phyloP scores from a whole-genome alignment of 805 yeast species.

The Candida silvicultrix region DNA sequence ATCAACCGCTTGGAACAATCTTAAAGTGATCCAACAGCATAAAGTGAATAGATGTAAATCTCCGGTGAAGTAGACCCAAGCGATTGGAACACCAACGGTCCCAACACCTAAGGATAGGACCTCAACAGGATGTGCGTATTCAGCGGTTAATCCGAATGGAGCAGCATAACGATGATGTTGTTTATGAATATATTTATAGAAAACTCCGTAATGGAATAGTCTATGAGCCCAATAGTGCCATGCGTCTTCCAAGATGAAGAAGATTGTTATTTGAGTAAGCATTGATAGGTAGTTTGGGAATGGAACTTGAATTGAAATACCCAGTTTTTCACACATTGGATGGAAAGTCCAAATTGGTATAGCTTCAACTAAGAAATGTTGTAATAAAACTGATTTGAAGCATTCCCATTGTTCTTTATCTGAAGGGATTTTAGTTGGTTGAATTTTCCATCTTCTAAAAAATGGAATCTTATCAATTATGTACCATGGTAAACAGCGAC shows the following conservation, averaged over 20 bases:
- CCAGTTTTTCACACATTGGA: slow-evolving; percentile 78
- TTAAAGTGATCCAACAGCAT: slow-evolving; percentile 77
- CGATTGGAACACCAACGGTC: slow-evolving; percentile 90
- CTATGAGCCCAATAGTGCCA: slow-evolving; percentile 99
- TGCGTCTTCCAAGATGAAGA: slow-evolving; percentile 84
- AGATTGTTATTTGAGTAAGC: slow-evolving; percentile 59
- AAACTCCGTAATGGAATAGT: slow-evolving; percentile 77
- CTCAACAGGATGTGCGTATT: slow-evolving; percentile 97
- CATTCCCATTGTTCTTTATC: slow-evolving; percentile 90
- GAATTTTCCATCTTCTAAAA: slow-evolving; percentile 84
- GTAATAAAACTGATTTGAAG: slow-evolving; percentile 71
- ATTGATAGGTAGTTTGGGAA: slow-evolving; percentile 66
- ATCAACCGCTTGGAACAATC: slow-evolving; percentile 95
- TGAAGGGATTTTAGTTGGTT: slow-evolving; percentile 76
- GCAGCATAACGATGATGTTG: slow-evolving; percentile 98
- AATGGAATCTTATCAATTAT: slow-evolving; percentile 80
- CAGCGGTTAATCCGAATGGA: slow-evolving; percentile 96
- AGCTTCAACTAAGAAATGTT: slow-evolving; percentile 91
- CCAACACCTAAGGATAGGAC: slow-evolving; percentile 89
- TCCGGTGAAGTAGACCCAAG: slow-evolving; percentile 71
- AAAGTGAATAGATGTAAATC: slow-evolving; percentile 83
- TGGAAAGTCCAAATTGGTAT: slow-evolving; percentile 97
- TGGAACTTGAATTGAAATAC: slow-evolving; percentile 75
- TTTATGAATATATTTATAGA: slow-evolving; percentile 91
- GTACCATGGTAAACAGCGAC: slow-evolving; percentile 90